Conservation (phyloP, 1,284 basidiomycete genomes). For the Cryptococcus wingfieldii region DNA sequence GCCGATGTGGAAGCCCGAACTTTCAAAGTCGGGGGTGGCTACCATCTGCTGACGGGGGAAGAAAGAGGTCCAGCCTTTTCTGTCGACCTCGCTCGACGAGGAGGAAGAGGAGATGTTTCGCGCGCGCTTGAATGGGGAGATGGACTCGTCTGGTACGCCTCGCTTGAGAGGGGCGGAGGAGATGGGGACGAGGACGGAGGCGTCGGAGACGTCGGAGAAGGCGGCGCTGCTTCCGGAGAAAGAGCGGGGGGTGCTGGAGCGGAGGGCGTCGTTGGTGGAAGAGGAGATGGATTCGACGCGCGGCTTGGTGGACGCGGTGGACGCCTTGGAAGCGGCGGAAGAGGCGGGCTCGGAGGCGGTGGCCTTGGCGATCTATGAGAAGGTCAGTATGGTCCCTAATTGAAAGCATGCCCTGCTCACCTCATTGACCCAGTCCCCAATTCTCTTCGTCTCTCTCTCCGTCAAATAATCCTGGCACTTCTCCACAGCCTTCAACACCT, state of each 20-base stretch:
- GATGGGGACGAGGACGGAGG: constrained; percentile 3
- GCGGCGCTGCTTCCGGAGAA: constrained; percentile 1
- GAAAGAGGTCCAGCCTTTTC: too few species aligned
- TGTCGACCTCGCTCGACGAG: too few species aligned
- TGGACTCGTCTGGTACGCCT: neutral
- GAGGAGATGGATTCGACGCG: neutral
- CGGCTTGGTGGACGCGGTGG: constrained; percentile 2
- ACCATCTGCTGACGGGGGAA: too few species aligned
- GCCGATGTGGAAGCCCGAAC: too few species aligned
- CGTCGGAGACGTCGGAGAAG: constrained; percentile 5
- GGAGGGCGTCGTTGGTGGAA: neutral
- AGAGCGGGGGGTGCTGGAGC: constrained; percentile 1
- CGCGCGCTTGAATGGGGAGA: neutral
- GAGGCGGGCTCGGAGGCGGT: neutral
- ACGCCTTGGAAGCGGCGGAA: constrained; percentile 7
- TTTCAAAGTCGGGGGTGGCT: too few species aligned
- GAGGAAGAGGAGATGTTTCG: neutral
- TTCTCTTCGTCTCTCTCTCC: constrained; percentile 20
- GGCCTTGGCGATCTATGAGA: neutral
- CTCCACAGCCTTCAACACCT: constrained; percentile 15
- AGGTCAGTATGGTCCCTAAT: too few species aligned
- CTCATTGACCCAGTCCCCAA: constrained; percentile 27
- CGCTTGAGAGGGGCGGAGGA: neutral
- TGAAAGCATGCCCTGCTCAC: constrained; percentile 12
- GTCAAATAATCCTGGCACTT: constrained; percentile 20